Conservation (phyloP, 2,329 filamentous ascomycete species). For the Magnaporthiopsis poae region DNA sequence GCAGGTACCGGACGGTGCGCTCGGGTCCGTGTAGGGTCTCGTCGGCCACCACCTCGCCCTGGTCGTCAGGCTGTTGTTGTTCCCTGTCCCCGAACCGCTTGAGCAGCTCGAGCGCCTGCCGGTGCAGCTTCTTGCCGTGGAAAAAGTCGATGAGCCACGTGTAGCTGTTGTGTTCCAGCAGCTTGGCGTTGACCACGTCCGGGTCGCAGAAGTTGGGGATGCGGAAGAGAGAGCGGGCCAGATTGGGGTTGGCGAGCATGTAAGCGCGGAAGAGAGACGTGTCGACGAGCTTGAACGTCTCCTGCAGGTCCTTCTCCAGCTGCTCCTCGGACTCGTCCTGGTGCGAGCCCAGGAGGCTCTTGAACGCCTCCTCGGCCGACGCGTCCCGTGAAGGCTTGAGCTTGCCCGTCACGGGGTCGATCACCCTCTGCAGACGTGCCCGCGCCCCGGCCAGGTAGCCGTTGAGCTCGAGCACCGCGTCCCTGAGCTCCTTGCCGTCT, state of each 20-base stretch:
- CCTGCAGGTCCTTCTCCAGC: constrained; percentile 60
- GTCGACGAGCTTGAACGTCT: constrained; percentile 76
- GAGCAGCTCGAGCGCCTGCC: constrained; percentile 73
- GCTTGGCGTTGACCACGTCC: constrained; percentile 82
- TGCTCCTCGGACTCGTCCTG: constrained; percentile 42
- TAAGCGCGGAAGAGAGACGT: constrained; percentile 90
- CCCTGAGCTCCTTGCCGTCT: constrained; percentile 73
- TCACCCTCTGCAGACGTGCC: constrained; percentile 49
- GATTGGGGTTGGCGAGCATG: constrained; percentile 79
- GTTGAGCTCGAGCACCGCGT: constrained; percentile 72
- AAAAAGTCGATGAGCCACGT: constrained; percentile 96
- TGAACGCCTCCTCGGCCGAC: constrained; percentile 39
- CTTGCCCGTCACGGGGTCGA: constrained; percentile 53
- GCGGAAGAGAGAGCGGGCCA: constrained; percentile 83
- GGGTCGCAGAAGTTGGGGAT: constrained; percentile 97
- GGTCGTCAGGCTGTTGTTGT: constrained; percentile 30
- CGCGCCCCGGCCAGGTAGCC: constrained; percentile 83
- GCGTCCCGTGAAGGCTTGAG: constrained; percentile 41
- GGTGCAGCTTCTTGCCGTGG: constrained; percentile 86
- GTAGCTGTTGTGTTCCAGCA: constrained; percentile 80
- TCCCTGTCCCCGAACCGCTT: constrained; percentile 56
- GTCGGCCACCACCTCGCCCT: constrained; percentile 38
- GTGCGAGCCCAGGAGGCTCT: constrained; percentile 42
- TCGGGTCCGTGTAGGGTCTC: constrained; percentile 64
- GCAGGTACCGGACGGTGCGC: constrained; percentile 80